phyloP scores from a whole-genome alignment of 495 filamentous ascomycete species.

The Lichenothelia convexa region DNA sequence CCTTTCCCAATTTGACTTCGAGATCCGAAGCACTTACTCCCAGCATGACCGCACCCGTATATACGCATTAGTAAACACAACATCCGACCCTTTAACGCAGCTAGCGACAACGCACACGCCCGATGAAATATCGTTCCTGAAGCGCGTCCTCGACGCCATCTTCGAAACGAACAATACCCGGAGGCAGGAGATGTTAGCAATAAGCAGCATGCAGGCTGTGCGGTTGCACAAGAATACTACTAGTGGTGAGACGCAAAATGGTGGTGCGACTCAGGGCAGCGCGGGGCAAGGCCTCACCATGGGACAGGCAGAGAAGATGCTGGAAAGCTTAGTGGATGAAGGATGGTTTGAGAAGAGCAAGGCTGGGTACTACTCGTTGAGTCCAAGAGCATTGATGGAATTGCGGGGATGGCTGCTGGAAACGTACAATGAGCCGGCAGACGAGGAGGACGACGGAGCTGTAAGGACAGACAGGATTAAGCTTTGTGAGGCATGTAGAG shows the following conservation, averaged over 20 bases:
- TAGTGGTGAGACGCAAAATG: slow-evolving; percentile 9
- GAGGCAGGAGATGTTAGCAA: slow-evolving; percentile 59
- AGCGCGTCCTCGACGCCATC: slow-evolving; percentile 78
- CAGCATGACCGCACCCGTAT: slow-evolving; percentile 38
- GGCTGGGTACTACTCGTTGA: slow-evolving; percentile 55
- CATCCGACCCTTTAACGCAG: slow-evolving; percentile 65
- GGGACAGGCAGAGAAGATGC: slow-evolving; percentile 52
- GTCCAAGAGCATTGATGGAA: slow-evolving; percentile 66
- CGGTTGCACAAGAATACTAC: slow-evolving; percentile 33
- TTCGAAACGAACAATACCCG: slow-evolving; percentile 70
- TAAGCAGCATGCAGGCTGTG: slow-evolving; percentile 59
- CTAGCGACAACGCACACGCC: slow-evolving; percentile 62
- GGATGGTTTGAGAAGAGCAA: slow-evolving; percentile 67
- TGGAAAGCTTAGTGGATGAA: slow-evolving; percentile 53
- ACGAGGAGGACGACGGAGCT: slow-evolving; percentile 32
- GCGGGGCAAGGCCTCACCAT: slow-evolving; percentile 45
- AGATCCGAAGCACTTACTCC: slow-evolving; percentile 55
- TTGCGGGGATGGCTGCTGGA: slow-evolving; percentile 61
- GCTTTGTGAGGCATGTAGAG: slow-evolving; percentile 73
- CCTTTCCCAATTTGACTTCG: slow-evolving; percentile 65
- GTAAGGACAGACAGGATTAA: slow-evolving; percentile 46
- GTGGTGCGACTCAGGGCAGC: slow-evolving; percentile 18
- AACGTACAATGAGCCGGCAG: slow-evolving; percentile 59
- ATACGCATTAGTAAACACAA: slow-evolving; percentile 77
- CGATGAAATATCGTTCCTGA: slow-evolving; percentile 82